These are phyloP conservation scores for Aspergillus baeticus DNA, from an alignment of 495 filamentous ascomycete genomes.

Conservation along the genomic window DNA sequence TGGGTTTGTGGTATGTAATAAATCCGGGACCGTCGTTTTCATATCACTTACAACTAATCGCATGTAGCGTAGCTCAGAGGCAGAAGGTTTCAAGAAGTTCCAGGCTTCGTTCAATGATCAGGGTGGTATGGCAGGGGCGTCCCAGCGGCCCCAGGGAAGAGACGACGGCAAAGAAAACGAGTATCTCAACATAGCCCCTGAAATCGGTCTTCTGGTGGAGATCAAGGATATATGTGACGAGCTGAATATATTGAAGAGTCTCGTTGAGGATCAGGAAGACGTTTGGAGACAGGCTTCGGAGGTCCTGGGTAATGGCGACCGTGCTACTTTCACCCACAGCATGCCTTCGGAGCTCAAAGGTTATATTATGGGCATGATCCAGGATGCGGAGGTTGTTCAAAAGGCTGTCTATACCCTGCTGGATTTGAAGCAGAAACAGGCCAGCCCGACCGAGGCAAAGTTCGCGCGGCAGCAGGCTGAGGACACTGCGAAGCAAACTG, in stretches of 20 bases:
- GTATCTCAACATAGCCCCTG: conserved; percentile 14
- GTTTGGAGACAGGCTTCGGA: conserved; percentile 11
- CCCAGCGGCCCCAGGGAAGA: too few relatives aligned
- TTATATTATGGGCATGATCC: too few relatives aligned
- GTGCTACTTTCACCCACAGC: too few relatives aligned
- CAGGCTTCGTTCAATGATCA: too few relatives aligned
- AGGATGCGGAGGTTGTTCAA: too few relatives aligned
- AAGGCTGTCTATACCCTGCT: not conserved
- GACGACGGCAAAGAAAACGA: not conserved
- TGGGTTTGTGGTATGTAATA: not conserved
- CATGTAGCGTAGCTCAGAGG: too few relatives aligned
- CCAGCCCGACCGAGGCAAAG: conserved; percentile 1
- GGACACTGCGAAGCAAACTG: too few relatives aligned
- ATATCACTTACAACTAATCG: not conserved
- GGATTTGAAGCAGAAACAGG: conserved; percentile 6
- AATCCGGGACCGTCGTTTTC: too few relatives aligned
- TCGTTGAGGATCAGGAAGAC: conserved; percentile 27
- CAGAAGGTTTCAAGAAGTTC: too few relatives aligned
- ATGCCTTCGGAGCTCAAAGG: too few relatives aligned
- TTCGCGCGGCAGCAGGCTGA: conserved; percentile 12
- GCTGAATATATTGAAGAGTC: conserved; percentile 28
- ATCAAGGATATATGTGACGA: conserved; percentile 32
- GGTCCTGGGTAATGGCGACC: too few relatives aligned
- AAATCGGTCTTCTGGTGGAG: conserved; percentile 24
- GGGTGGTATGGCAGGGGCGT: too few relatives aligned